A percentile compares a stretch with the other conserved stretches of the same genome.
Evolutionary conservation across 306 rosid genomes (phyloP).

Genomic region (Begonia loranthoides): DNA sequence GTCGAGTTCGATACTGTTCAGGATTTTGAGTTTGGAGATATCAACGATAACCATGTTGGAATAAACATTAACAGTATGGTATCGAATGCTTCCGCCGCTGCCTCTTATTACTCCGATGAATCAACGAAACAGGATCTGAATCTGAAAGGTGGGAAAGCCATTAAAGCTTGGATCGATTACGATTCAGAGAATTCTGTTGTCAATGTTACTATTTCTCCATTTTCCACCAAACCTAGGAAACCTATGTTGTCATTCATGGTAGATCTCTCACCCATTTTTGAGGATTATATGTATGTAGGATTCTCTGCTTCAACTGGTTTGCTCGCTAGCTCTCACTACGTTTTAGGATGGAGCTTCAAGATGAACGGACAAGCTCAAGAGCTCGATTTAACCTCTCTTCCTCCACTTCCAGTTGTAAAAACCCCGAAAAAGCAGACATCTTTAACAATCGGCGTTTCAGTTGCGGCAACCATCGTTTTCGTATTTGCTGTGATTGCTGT

Average conservation of each 20-base stretch:
- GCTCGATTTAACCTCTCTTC: slow-evolving; percentile 4
- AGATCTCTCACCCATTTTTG: slow-evolving; percentile 3
- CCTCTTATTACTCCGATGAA: background rate
- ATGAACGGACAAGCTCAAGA: slow-evolving; percentile 11
- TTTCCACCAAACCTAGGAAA: slow-evolving; percentile 5
- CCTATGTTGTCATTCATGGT: slow-evolving; percentile 2
- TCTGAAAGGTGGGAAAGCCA: slow-evolving; percentile 2
- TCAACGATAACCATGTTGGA: slow-evolving; percentile 12
- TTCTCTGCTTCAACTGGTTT: slow-evolving; percentile 7
- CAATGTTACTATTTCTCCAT: slow-evolving; percentile 1
- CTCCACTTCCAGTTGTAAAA: background rate
- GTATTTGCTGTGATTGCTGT: background rate
- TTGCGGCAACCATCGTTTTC: background rate
- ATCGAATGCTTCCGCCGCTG: background rate
- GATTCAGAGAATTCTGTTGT: background rate
- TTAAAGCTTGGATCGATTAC: slow-evolving; percentile 12
- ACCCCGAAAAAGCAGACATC: background rate
- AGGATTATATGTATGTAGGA: slow-evolving; percentile 10
- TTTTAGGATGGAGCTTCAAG: slow-evolving; percentile 13
- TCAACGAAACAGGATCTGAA: background rate
- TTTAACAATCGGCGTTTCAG: background rate
- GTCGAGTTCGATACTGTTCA: slow-evolving; percentile 8
- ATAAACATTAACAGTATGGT: slow-evolving; percentile 10
- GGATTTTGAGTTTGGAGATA: background rate
- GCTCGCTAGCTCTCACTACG: background rate